These are phyloP conservation scores for Leishmania lainsoni DNA, from an alignment of 208 protist species.

Conservation along the genomic window DNA sequence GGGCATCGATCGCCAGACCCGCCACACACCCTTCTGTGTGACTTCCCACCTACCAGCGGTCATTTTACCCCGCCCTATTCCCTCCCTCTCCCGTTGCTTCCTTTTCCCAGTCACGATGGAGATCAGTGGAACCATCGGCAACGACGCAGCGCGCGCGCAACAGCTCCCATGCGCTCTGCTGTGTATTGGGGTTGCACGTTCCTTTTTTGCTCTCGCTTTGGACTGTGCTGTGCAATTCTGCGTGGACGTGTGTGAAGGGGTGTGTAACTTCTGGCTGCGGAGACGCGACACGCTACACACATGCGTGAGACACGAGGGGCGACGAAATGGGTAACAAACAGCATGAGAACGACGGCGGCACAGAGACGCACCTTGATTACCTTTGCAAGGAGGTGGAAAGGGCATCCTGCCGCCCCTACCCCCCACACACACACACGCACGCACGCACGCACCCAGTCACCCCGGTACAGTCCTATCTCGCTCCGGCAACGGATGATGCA, in stretches of 20 bases:
- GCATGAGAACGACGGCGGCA: neutral
- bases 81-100: neutral
- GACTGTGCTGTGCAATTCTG: neutral
- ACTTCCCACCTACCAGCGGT: neutral
- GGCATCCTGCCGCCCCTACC: neutral
- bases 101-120: neutral
- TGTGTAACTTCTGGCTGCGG: neutral
- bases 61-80: neutral
- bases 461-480: neutral
- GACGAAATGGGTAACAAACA: neutral
- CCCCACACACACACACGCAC: too few relatives aligned
- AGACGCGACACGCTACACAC: too few relatives aligned
- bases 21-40: neutral
- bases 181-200: neutral
- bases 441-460: neutral
- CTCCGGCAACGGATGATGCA: neutral
- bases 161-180: neutral
- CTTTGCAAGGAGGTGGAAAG: neutral
- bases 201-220: neutral
- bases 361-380: neutral
- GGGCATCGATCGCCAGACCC: neutral
- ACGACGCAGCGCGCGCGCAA: neutral
- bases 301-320: too few relatives aligned
- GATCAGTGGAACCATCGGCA: neutral
- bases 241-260: neutral